Percentiles rank a stretch among this genome's conserved stretches.
Conservation (phyloP, 257 asterid genomes). For the Petrea volubilis region DNA sequence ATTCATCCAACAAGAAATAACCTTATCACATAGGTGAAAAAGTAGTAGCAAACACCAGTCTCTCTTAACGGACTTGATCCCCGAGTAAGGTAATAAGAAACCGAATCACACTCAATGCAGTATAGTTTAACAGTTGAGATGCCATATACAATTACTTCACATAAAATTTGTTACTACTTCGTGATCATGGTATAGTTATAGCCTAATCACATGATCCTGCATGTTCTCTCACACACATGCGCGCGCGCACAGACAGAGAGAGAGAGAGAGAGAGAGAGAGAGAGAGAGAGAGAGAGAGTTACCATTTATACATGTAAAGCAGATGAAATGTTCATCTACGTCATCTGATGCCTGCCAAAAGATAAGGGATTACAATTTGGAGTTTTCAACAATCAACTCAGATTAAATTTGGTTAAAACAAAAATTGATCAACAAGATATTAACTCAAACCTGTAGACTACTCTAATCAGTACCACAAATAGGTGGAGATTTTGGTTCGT, state of each 20-base stretch:
- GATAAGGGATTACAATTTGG: neutral
- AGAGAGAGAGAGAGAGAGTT: conserved; percentile 21
- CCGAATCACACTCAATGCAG: conserved; percentile 1
- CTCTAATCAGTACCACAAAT: neutral
- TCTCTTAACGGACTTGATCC: neutral
- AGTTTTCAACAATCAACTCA: conserved; percentile 2
- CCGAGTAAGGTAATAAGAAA: neutral
- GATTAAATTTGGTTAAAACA: neutral
- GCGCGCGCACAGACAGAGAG: too few relatives aligned
- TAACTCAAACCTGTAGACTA: neutral
- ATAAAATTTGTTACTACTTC: neutral
- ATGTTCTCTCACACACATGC: neutral
- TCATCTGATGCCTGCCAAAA: conserved; percentile 71
- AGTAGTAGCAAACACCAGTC: neutral
- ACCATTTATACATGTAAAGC: conserved; percentile 77
- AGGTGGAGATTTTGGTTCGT: neutral
- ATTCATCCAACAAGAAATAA: neutral
- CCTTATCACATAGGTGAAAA: neutral
- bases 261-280: neutral
- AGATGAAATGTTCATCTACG: conserved; percentile 82
- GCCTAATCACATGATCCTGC: neutral
- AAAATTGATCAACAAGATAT: neutral
- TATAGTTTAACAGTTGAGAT: neutral
- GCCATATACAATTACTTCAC: neutral
- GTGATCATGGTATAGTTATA: neutral